Conservation (phyloP, 768 basidiomycete species). For the Agrocybe pediades region DNA sequence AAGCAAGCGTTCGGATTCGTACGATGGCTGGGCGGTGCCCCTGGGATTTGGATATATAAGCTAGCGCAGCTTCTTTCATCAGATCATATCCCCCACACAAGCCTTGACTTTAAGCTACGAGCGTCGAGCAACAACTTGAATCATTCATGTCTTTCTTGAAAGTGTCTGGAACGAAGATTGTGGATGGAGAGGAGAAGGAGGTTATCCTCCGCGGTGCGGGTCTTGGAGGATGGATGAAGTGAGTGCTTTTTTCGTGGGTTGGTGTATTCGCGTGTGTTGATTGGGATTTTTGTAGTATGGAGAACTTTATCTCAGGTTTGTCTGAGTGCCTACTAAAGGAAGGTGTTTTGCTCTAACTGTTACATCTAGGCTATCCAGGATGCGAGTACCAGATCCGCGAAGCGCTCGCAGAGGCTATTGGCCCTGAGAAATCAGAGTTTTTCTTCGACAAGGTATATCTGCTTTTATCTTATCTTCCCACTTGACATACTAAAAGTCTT, state of each 20-base stretch:
- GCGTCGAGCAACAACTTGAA: too few species aligned
- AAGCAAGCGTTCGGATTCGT: too few species aligned
- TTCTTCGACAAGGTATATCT: constrained; percentile 79
- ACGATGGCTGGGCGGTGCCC: too few species aligned
- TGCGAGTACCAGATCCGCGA: constrained; percentile 80
- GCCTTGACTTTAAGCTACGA: neutral
- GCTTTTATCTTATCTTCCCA: neutral
- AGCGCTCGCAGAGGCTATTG: constrained; percentile 65
- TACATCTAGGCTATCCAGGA: constrained; percentile 70
- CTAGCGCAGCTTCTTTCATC: neutral
- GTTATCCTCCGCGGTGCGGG: constrained; percentile 72
- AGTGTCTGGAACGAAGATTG: constrained; percentile 60
- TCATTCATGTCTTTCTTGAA: constrained; percentile 53
- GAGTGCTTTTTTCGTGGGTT: constrained; percentile 30
- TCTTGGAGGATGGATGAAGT: constrained; percentile 90
- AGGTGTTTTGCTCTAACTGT: neutral
- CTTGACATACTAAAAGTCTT: too few species aligned
- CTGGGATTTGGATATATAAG: constrained; percentile 6
- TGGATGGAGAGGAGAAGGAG: constrained; percentile 57
- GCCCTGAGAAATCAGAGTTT: constrained; percentile 66
- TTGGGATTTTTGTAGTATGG: constrained; percentile 51
- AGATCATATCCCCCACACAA: neutral
- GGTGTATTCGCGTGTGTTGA: neutral
- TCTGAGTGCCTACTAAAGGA: neutral
- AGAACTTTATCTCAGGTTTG: constrained; percentile 74